Conservation (phyloP, 768 basidiomycete species). For the Lenzites betulinus region DNA sequence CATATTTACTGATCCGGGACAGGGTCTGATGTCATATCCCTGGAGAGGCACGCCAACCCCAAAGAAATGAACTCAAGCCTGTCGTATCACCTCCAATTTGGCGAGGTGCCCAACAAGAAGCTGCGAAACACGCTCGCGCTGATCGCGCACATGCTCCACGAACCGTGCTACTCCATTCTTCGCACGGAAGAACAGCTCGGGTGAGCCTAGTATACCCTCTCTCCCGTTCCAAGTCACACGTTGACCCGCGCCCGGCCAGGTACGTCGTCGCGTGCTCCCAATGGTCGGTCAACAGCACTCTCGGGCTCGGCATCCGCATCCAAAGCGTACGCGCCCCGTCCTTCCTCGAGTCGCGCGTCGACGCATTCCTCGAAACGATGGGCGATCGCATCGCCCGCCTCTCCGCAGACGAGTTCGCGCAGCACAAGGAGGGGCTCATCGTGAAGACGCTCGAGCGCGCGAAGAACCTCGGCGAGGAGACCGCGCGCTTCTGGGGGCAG, state of each 20-base stretch:
- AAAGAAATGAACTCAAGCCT: conserved; percentile 49
- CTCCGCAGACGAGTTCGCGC: conserved; percentile 12
- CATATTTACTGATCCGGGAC: not conserved
- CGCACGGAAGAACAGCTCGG: conserved; percentile 59
- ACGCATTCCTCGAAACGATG: conserved; percentile 26
- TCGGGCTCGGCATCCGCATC: conserved; percentile 28
- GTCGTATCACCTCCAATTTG: conserved; percentile 51
- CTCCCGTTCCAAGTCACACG: too few species aligned
- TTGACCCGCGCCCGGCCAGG: conserved; percentile 7
- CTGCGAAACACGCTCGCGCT: conserved; percentile 41
- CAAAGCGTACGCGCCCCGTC: conserved; percentile 28
- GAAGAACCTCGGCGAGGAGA: conserved; percentile 31
- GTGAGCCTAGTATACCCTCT: conserved; percentile 1
- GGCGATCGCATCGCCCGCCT: conserved; percentile 20
- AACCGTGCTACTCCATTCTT: conserved; percentile 51
- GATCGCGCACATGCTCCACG: conserved; percentile 46
- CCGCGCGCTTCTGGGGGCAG: conserved; percentile 26
- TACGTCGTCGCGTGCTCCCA: conserved; percentile 25
- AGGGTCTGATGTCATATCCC: conserved; percentile 43
- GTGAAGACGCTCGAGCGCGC: conserved; percentile 26
- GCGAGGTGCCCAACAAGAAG: conserved; percentile 39
- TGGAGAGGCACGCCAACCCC: conserved; percentile 42
- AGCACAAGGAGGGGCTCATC: conserved; percentile 27
- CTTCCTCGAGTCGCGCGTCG: conserved; percentile 29
- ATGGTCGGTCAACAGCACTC: conserved; percentile 22